Percentiles rank a stretch among this genome's conserved stretches.
phyloP scores from a whole-genome alignment of 2,329 filamentous ascomycete species.

The Alternaria viburni region DNA sequence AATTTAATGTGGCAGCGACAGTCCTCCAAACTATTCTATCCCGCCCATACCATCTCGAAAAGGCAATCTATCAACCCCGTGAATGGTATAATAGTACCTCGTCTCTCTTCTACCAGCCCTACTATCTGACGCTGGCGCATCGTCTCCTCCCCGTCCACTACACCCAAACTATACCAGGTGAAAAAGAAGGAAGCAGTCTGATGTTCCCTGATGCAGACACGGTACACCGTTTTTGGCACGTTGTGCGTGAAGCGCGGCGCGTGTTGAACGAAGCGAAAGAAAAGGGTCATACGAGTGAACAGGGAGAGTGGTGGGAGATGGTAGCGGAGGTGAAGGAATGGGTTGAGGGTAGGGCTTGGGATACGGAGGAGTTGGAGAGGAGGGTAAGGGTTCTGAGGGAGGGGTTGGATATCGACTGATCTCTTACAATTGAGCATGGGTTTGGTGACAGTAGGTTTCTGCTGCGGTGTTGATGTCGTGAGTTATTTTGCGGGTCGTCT shows the following conservation, averaged over 20 bases:
- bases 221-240: slow-evolving; percentile 24
- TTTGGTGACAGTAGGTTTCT: background rate
- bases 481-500: background rate
- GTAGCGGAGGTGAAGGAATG: slow-evolving; percentile 11
- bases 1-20: background rate
- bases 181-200: background rate
- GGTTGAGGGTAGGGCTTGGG: slow-evolving; percentile 12
- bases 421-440: background rate
- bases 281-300: background rate
- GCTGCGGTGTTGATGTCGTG: background rate
- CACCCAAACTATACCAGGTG: background rate
- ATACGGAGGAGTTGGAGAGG: background rate
- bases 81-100: slow-evolving; percentile 5
- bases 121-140: background rate
- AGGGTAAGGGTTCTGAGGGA: background rate
- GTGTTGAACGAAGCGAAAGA: slow-evolving; percentile 17
- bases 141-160: background rate
- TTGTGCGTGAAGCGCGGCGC: slow-evolving; percentile 14
- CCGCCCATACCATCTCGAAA: background rate
- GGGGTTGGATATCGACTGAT: background rate
- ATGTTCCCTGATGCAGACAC: slow-evolving; percentile 18
- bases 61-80: background rate
- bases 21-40: slow-evolving; percentile 51
- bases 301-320: slow-evolving; percentile 8
- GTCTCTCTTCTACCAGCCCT: background rate